Evolutionary conservation across 2,329 filamentous ascomycete species (phyloP), one percentile per base, ranked within the genome.

Genomic region (Acrodontium crateriforme): DNA sequence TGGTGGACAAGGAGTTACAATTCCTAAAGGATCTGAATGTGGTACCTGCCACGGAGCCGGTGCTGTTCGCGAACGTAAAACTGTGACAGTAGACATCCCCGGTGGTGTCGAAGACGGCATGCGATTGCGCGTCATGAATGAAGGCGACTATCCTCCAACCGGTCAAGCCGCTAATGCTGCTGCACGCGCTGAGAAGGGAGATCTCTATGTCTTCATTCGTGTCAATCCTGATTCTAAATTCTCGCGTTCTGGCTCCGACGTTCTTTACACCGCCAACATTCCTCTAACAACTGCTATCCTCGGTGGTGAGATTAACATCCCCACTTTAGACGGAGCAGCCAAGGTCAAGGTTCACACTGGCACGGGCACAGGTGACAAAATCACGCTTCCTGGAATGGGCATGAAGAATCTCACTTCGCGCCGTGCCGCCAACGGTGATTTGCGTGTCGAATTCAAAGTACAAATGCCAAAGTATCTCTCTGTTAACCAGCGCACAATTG

Each of bases 51-150:
- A 65, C 34, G 89, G 89, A 19, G 74, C 83, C 30, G 89, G 89
- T 24, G 85, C 91, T 10, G 70, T 83, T 18, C 69, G 83, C 42
- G 82, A 93, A 47, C 69, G 74, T 36, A 83, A 81, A 60, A 82
- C 79, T 0, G 74, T 98, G 27, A 78, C 71, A 16, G 70, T 98
- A 23, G 85, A 95, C 44, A 94, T 98, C 24, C 89, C 89, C 1
- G 84, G 80, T 13, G 89, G 89, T 39, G 84, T 98, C 17, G 89
- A 95, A 52, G 87, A 98, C 52, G 85, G 87, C 30, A 95, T 95
- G 87, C 73, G 83, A 32, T 60, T 98, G 45, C 71, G 82, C 28
- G 71, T 98, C 16, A 72, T 75, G 33, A 80, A 80, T 15, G 84
- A 91, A 49, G 89, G 89, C 40, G 87, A 98, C 49, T 77, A 82